These are phyloP conservation scores for Lachancea meyersii DNA, from an alignment of 805 yeast genomes.

Conservation along the genomic window DNA sequence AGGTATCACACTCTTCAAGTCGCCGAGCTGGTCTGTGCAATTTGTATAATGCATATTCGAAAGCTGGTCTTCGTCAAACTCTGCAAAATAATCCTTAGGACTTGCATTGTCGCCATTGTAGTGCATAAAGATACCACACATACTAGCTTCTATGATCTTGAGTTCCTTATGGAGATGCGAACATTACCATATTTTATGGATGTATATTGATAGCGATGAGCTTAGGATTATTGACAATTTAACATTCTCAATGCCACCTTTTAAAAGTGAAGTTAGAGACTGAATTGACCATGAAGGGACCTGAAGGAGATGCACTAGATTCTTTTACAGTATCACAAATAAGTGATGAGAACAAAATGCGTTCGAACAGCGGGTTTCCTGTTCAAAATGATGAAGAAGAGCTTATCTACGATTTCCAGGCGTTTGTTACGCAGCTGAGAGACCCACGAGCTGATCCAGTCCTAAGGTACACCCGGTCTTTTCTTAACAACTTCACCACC, in stretches of 20 bases:
- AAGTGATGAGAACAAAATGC: background rate
- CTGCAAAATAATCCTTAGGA: slow-evolving; percentile 13
- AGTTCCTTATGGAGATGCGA: background rate
- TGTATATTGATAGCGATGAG: background rate
- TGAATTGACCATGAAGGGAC: background rate
- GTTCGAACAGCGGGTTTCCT: background rate
- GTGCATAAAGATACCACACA: slow-evolving; percentile 55
- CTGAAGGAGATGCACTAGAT: background rate
- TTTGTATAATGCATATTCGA: background rate
- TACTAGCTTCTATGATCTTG: slow-evolving; percentile 15
- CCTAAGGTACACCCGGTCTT: slow-evolving; percentile 78
- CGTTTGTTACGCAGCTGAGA: slow-evolving; percentile 65
- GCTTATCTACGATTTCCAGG: slow-evolving; percentile 70
- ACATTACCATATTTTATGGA: too few relatives aligned
- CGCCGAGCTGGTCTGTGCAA: slow-evolving; percentile 1
- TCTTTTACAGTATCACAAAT: background rate
- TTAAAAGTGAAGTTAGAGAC: background rate
- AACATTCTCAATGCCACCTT: background rate
- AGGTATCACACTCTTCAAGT: slow-evolving; percentile 37
- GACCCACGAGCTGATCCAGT: slow-evolving; percentile 80
- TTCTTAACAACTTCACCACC: slow-evolving; percentile 59
- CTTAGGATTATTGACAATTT: background rate
- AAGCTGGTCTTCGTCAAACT: slow-evolving; percentile 15
- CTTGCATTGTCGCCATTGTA: slow-evolving; percentile 11
- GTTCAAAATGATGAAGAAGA: slow-evolving; percentile 18